Conservation (phyloP, 441 rosid species). For the Adansonia rubrostipa region DNA sequence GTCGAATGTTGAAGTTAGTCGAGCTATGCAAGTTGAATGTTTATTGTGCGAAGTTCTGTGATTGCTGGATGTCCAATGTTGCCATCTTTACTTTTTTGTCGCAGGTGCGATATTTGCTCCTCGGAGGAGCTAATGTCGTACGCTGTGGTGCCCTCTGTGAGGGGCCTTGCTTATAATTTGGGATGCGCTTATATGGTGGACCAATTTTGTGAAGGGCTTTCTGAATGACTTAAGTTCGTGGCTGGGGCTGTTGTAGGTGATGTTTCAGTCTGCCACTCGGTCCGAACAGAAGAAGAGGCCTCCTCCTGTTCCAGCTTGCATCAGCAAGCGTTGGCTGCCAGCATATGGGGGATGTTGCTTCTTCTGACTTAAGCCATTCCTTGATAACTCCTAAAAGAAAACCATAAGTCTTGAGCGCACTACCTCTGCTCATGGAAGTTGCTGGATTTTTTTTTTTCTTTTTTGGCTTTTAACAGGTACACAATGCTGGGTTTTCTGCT, state of each 20-base stretch:
- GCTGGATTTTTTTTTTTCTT: constrained; percentile 47
- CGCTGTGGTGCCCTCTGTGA: constrained; percentile 85
- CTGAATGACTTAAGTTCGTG: constrained; percentile 67
- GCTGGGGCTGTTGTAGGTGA: constrained; percentile 83
- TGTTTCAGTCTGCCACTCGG: constrained; percentile 78
- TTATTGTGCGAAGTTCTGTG: constrained; percentile 34
- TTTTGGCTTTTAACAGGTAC: constrained; percentile 74
- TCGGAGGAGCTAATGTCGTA: constrained; percentile 99
- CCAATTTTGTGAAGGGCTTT: constrained; percentile 73
- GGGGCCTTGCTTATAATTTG: constrained; percentile 78
- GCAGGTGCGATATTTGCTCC: constrained; percentile 99
- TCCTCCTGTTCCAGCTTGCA: constrained; percentile 94
- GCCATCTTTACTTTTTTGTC: constrained; percentile 43
- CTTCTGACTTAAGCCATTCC: constrained; percentile 76
- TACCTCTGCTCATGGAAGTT: constrained; percentile 55
- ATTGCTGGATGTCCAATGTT: constrained; percentile 32
- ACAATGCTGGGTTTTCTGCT: constrained; percentile 84
- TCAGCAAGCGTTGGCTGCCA: constrained; percentile 75
- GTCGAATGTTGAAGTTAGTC: constrained; percentile 29
- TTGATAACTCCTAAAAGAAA: constrained; percentile 48
- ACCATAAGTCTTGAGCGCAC: constrained; percentile 54
- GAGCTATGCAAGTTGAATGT: constrained; percentile 19
- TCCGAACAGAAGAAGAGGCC: constrained; percentile 83
- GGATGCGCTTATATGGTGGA: constrained; percentile 77
- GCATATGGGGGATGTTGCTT: constrained; percentile 94